Base-by-base conservation (phyloP, 805 yeast genomes). In the Yarrowia deformans region DNA sequence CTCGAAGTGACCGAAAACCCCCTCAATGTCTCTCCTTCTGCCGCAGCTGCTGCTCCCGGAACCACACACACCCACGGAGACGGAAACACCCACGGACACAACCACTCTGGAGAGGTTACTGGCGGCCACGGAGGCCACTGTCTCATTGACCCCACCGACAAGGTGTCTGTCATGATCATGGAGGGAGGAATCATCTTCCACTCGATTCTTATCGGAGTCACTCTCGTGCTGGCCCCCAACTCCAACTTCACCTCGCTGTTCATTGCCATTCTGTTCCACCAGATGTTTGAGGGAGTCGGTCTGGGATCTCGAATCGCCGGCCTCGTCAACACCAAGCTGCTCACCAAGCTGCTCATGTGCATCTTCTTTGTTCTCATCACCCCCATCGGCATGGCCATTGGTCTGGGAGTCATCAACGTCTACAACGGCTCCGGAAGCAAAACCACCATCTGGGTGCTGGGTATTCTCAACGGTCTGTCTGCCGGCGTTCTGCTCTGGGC, bases 221-320 rank as follows among this genome's bases (percentile, higher is more conserved):
- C 88, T 3, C 78, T 87, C 69, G 87, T 88, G 4, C 56, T 63
- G 37, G 68, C 68, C 16, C 56, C 55, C 32, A 48, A 48, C 39
- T 37, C 45, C 48, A 88, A 86, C 73, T 88, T 86, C 74, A 81
- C 79, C 58, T 81, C 88, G 3, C 79, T 87, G 66, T 87, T 85
- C 73, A 80, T 85, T 55, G 91, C 87, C 23, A 69, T 83, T 60
- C 83, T 85, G 7, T 87, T 87, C 80, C 91, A 90, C 76, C 95
- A 90, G 79, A 82, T 87, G 82, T 90, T 90, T 74, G 95, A 90
- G 80, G 95, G 94, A 69, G 80, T 90, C 68, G 95, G 93, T 71
- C 80, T 90, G 72, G 94, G 94, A 35, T 83, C 92, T 10, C 84
- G 94, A 79, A 82, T 88, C 54, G 90, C 91, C 1, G 83, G 82